These are phyloP conservation scores for Mycena indigotica DNA, from an alignment of 768 basidiomycete species.

Conservation along the genomic window DNA sequence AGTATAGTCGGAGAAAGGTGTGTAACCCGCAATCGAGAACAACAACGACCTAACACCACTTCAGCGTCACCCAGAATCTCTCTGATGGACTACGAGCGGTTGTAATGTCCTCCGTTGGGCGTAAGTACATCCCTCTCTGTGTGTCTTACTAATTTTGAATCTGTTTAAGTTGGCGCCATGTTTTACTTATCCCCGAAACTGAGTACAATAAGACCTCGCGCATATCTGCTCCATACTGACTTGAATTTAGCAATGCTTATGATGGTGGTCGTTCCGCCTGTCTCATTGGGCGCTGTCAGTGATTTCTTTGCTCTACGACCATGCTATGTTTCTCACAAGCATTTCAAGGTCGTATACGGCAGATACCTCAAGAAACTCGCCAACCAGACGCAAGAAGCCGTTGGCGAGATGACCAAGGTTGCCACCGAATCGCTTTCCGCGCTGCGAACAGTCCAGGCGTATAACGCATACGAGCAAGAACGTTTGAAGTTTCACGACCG, in stretches of 20 bases:
- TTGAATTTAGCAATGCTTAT: conserved; percentile 62
- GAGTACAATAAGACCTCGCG: conserved; percentile 36
- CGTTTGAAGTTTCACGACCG: conserved; percentile 71
- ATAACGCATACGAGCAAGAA: conserved; percentile 82
- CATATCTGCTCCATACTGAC: conserved; percentile 6
- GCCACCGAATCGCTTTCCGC: conserved; percentile 90
- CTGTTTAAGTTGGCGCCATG: conserved; percentile 82
- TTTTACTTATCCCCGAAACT: conserved; percentile 87
- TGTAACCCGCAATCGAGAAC: conserved; percentile 10
- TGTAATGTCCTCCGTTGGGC: conserved; percentile 92
- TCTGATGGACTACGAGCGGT: conserved; percentile 81
- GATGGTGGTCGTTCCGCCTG: conserved; percentile 88
- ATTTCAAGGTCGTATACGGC: conserved; percentile 84
- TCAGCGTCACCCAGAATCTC: conserved; percentile 76
- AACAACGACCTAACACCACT: conserved; percentile 4
- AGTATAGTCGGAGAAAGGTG: conserved; percentile 93
- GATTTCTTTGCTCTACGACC: conserved; percentile 6
- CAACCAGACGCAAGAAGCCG: conserved; percentile 89
- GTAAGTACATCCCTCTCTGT: conserved; percentile 47
- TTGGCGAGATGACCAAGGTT: conserved; percentile 95
- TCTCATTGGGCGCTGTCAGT: conserved; percentile 80
- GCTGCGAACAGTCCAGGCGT: conserved; percentile 87
- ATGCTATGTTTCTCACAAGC: not conserved
- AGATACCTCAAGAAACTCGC: conserved; percentile 91
- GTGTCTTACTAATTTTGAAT: not conserved